A percentile compares a stretch with the other conserved stretches of the same genome.
Evolutionary conservation across 176 grass and related monocot species (phyloP).

Genomic region (barley (Hordeum vulgare)): MorexV3_pseudomolecules_assembly NC_058521.1:480706400-480706899

Average conservation of each 20-base stretch:
- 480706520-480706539: slow-evolving; percentile 80
- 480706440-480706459: slow-evolving; percentile 63
- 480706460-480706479: slow-evolving; percentile 33
- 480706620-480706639: neutral
- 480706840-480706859: slow-evolving; percentile 38
- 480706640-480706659: neutral
- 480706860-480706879: slow-evolving; percentile 14
- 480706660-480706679: slow-evolving; percentile 7
- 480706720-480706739: slow-evolving; percentile 29
- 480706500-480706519: slow-evolving; percentile 56
- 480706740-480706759: slow-evolving; percentile 48
- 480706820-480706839: slow-evolving; percentile 9
- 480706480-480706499: slow-evolving; percentile 81
- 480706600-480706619: slow-evolving; percentile 35
- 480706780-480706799: slow-evolving; percentile 47
- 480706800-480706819: slow-evolving; percentile 38
- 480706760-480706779: slow-evolving; percentile 50
- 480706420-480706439: slow-evolving; percentile 63
- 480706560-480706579: slow-evolving; percentile 60
- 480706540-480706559: slow-evolving; percentile 61
- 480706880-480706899: slow-evolving; percentile 1
- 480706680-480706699: slow-evolving; percentile 1
- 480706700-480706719: slow-evolving; percentile 38
- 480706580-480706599: slow-evolving; percentile 85
- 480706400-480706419: slow-evolving; percentile 67